Evolutionary conservation across 371 early-diverging fungal genomes (phyloP).

Genomic region (Zopfochytrium polystomum): DNA sequence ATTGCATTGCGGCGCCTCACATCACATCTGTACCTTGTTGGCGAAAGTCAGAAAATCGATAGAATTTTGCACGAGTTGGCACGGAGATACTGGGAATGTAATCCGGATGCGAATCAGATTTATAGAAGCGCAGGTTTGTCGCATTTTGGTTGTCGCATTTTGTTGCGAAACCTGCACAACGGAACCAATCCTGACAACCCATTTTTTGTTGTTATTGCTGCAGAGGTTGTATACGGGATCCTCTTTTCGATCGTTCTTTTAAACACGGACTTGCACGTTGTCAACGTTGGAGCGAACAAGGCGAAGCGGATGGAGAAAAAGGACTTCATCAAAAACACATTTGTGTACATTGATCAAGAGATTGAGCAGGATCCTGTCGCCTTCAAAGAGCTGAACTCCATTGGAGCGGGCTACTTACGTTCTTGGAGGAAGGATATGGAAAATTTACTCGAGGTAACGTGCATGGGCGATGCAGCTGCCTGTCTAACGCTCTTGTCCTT

Average conservation of each 20-base stretch:
- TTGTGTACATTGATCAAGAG: constrained; percentile 32
- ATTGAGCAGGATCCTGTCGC: constrained; percentile 20
- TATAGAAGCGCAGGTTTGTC: constrained; percentile 36
- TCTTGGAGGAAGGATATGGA: constrained; percentile 30
- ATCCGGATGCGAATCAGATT: constrained; percentile 54
- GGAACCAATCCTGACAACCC: constrained; percentile 11
- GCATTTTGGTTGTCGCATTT: too few relatives aligned
- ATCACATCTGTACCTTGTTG: constrained; percentile 70
- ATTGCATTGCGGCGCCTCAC: constrained; percentile 66
- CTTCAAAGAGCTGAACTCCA: constrained; percentile 6
- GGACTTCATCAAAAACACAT: constrained; percentile 52
- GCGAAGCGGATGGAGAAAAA: constrained; percentile 51
- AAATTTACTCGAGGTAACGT: constrained; percentile 14
- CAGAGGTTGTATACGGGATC: constrained; percentile 74
- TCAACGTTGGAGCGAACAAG: constrained; percentile 52
- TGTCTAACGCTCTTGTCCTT: background rate
- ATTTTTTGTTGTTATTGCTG: background rate
- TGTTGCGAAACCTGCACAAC: background rate
- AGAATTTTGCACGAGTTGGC: constrained; percentile 81
- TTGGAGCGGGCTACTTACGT: constrained; percentile 5
- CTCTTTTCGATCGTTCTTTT: constrained; percentile 81
- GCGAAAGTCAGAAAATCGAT: constrained; percentile 90
- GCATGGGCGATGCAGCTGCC: background rate
- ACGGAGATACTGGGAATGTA: constrained; percentile 76
- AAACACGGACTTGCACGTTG: constrained; percentile 90